These are phyloP conservation scores for Fusarium foetens DNA, from an alignment of 2,329 filamentous ascomycete genomes.

Conservation along the genomic window DNA sequence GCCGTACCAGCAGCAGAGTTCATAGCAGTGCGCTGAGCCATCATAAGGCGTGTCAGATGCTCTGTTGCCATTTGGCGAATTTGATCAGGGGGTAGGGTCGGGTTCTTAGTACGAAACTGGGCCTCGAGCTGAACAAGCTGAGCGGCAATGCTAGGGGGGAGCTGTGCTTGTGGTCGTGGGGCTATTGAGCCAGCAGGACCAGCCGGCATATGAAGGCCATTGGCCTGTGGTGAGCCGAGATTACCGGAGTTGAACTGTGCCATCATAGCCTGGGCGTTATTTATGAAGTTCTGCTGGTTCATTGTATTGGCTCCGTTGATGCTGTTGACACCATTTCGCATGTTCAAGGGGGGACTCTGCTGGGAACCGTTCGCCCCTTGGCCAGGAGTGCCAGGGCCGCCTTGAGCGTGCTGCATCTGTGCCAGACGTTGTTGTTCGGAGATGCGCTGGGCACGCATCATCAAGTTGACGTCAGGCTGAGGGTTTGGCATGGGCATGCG, in stretches of 20 bases:
- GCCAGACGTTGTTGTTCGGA: constrained; percentile 71
- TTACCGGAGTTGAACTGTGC: constrained; percentile 56
- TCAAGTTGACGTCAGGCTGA: constrained; percentile 62
- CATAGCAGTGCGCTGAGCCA: constrained; percentile 63
- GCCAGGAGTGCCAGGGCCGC: constrained; percentile 48
- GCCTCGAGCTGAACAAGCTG: constrained; percentile 64
- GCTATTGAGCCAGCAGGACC: constrained; percentile 59
- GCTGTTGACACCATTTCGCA: constrained; percentile 50
- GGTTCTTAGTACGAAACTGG: constrained; percentile 63
- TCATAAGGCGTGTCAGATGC: constrained; percentile 59
- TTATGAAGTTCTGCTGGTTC: constrained; percentile 64
- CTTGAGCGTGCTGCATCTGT: constrained; percentile 58
- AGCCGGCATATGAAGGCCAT: constrained; percentile 58
- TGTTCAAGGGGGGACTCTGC: constrained; percentile 57
- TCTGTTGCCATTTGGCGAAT: constrained; percentile 63
- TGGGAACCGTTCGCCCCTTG: constrained; percentile 45
- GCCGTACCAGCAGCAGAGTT: constrained; percentile 62
- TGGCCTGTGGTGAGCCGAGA: constrained; percentile 57
- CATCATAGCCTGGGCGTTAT: constrained; percentile 64
- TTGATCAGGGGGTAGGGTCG: constrained; percentile 61
- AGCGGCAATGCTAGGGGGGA: constrained; percentile 58
- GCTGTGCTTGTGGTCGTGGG: constrained; percentile 53
- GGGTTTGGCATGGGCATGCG: constrained; percentile 64
- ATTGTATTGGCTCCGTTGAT: constrained; percentile 54
- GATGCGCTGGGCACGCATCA: constrained; percentile 73